Conservation (phyloP, 805 yeast species). For the Metschnikowia amazonensis region DNA sequence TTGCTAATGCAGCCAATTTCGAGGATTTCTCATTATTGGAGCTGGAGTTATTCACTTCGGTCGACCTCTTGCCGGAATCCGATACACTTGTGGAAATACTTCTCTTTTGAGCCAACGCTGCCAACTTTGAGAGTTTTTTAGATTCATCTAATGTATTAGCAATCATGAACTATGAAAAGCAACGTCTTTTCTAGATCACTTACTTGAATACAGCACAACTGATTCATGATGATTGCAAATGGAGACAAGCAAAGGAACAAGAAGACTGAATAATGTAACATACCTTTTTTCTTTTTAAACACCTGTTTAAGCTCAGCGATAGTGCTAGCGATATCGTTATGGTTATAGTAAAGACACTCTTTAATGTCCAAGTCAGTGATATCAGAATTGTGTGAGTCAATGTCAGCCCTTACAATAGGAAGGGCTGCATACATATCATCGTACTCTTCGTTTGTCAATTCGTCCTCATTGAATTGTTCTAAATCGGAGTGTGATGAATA, state of each 20-base stretch:
- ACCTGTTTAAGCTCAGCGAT: slow-evolving; percentile 42
- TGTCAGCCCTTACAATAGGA: slow-evolving; percentile 39
- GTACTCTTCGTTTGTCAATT: slow-evolving; percentile 38
- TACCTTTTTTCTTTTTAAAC: slow-evolving; percentile 41
- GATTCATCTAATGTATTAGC: slow-evolving; percentile 19
- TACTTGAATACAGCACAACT: slow-evolving; percentile 6
- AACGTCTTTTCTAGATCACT: slow-evolving; percentile 5
- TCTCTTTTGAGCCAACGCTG: slow-evolving; percentile 6
- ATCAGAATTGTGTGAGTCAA: slow-evolving; percentile 39
- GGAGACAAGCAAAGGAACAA: background rate
- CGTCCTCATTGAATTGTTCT: slow-evolving; percentile 37
- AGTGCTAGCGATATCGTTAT: slow-evolving; percentile 51
- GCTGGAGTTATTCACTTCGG: background rate
- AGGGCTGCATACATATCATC: slow-evolving; percentile 40
- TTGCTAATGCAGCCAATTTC: slow-evolving; percentile 4
- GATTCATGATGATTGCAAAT: slow-evolving; percentile 4
- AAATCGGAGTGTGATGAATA: slow-evolving; percentile 25
- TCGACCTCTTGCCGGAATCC: background rate
- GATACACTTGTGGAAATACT: background rate
- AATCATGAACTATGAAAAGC: slow-evolving; percentile 12
- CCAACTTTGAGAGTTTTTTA: slow-evolving; percentile 17
- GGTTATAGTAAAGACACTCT: slow-evolving; percentile 57
- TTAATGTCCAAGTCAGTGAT: slow-evolving; percentile 50
- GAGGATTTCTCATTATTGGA: background rate
- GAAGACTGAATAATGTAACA: slow-evolving; percentile 23